Conservation (phyloP, 331 rosid genomes). For the Arachis monticola region DNA sequence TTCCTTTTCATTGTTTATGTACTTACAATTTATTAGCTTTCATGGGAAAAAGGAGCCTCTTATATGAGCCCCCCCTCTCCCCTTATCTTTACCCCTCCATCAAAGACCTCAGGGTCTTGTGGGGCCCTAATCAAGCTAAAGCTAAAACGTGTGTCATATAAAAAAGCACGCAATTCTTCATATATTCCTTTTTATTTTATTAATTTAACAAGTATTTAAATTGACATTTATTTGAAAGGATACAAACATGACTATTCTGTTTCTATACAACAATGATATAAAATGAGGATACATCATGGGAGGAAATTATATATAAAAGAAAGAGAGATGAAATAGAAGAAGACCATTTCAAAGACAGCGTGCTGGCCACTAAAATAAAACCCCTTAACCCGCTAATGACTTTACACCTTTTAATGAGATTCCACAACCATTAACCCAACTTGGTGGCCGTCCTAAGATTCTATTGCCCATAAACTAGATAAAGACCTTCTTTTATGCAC, state of each 20-base stretch:
- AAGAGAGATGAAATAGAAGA: background rate
- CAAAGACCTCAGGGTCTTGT: constrained; percentile 50
- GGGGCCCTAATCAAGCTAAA: constrained; percentile 48
- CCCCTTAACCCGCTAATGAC: constrained; percentile 54
- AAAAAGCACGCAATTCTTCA: constrained; percentile 25
- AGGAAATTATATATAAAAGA: background rate
- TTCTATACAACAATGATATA: no score
- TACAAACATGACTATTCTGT: no score
- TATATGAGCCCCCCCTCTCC: constrained; percentile 41
- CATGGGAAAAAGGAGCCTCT: constrained; percentile 54
- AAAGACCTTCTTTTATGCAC: constrained; percentile 42
- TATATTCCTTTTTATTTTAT: no score
- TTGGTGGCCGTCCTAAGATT: constrained; percentile 80
- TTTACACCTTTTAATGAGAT: constrained; percentile 65
- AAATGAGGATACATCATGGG: no score
- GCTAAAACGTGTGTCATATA: constrained; percentile 41
- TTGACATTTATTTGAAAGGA: no score
- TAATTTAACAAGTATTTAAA: no score
- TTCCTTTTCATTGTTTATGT: constrained; percentile 47
- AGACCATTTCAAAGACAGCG: constrained; percentile 56
- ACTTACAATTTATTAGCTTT: constrained; percentile 32
- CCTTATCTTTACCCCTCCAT: constrained; percentile 35
- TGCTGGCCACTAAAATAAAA: constrained; percentile 73
- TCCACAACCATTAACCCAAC: constrained; percentile 58
- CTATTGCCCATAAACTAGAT: constrained; percentile 55